Percentiles rank a stretch among this genome's conserved stretches.
Conservation (phyloP, 225 moss, liverwort and hornwort species). For the Ulota crispa region DNA sequence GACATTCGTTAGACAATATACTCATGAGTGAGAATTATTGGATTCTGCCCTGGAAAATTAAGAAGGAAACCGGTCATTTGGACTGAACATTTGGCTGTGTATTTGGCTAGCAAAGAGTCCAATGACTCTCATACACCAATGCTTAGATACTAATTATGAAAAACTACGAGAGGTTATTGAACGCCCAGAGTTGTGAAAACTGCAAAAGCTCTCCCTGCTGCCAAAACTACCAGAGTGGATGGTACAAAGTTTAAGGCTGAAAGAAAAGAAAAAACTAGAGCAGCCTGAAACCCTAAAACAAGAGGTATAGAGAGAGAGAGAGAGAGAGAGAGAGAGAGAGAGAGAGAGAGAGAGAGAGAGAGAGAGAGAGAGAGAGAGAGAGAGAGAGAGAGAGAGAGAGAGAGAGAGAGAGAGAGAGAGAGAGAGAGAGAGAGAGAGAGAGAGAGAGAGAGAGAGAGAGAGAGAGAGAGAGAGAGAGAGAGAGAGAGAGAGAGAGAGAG, state of each 20-base stretch:
- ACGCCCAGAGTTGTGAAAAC: too few species aligned
- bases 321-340: background rate
- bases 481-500: background rate
- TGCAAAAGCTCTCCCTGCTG: too few species aligned
- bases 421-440: background rate
- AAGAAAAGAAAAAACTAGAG: background rate
- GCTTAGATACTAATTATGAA: background rate
- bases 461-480: conserved; percentile 1
- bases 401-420: conserved; percentile 1
- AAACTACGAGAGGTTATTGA: too few species aligned
- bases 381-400: background rate
- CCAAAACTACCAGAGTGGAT: background rate
- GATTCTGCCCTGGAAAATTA: too few species aligned
- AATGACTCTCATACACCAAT: background rate
- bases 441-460: background rate
- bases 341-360: conserved; percentile 1
- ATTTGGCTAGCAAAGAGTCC: too few species aligned
- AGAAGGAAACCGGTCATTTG: too few species aligned
- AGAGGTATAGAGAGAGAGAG: background rate
- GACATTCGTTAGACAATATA: too few species aligned
- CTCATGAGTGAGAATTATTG: too few species aligned
- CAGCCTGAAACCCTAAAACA: background rate
- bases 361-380: background rate
- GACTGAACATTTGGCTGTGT: too few species aligned
- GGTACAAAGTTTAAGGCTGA: background rate